Conservation (phyloP, 148 eudicot genomes). For the Rhododendron ovatum region DNA sequence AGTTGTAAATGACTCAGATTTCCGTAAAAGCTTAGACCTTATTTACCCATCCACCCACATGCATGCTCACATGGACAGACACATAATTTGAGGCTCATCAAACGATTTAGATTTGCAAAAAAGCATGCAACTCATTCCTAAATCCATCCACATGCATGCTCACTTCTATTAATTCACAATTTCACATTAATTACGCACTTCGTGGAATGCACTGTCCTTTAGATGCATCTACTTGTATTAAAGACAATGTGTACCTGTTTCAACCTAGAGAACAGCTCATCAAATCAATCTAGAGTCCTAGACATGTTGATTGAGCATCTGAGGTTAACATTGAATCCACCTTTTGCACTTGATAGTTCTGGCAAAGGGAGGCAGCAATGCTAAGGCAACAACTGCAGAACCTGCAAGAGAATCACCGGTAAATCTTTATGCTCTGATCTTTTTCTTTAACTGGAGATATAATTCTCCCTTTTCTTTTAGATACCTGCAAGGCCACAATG, state of each 20-base stretch:
- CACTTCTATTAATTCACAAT: neutral
- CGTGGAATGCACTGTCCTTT: neutral
- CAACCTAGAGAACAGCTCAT: neutral
- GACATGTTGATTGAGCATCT: neutral
- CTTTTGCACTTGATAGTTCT: slow-evolving; percentile 48
- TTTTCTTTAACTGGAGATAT: neutral
- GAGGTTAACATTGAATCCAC: neutral
- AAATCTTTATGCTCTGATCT: slow-evolving; percentile 13
- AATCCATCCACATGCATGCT: neutral
- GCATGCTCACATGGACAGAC: neutral
- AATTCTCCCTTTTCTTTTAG: neutral
- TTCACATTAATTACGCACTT: neutral
- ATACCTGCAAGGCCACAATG: neutral
- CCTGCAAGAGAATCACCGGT: slow-evolving; percentile 78
- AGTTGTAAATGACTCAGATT: neutral
- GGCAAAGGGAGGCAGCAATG: slow-evolving; percentile 79
- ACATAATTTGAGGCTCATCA: neutral
- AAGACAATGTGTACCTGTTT: neutral
- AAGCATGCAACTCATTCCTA: neutral
- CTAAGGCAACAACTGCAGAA: slow-evolving; percentile 59
- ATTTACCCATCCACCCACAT: neutral
- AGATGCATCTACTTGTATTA: neutral
- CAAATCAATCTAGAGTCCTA: neutral
- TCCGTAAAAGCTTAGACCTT: neutral
- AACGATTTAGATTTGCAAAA: neutral